phyloP scores from a whole-genome alignment of 129 eudicot genomes.

The Solidago caesia region DNA sequence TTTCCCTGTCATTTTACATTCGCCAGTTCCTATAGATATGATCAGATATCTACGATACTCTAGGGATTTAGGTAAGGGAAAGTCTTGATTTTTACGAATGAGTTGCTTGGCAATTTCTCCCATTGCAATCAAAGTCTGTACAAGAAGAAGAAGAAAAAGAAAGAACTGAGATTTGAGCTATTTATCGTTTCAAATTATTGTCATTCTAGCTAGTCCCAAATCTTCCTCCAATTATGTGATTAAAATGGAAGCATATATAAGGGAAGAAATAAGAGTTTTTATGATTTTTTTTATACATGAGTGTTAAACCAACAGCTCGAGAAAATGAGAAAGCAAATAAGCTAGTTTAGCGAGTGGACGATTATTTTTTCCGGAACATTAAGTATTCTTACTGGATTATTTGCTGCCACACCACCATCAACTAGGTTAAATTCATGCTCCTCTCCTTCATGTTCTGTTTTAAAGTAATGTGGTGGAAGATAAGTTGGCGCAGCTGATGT shows the following conservation, averaged over 20 bases:
- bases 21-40: conserved; percentile 53
- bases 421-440: conserved; percentile 33
- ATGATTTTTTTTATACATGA: no score
- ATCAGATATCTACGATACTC: conserved; percentile 43
- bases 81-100: conserved; percentile 8
- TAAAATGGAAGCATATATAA: no score
- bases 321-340: no score
- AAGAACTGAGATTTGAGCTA: neutral
- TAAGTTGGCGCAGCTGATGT: conserved; percentile 50
- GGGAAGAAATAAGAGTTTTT: no score
- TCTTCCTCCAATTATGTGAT: no score
- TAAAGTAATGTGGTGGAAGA: conserved; percentile 40
- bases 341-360: no score
- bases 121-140: conserved; percentile 49
- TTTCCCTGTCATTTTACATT: conserved; percentile 23
- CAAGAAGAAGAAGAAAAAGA: neutral
- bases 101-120: conserved; percentile 40
- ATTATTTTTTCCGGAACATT: neutral
- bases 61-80: conserved; percentile 16
- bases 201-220: no score
- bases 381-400: conserved; percentile 39
- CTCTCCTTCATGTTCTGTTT: conserved; percentile 14
- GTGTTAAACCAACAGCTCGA: no score
- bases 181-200: no score
- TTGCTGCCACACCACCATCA: conserved; percentile 54